Percentiles rank a stretch among this genome's conserved stretches.
These are phyloP conservation scores for Crucibulum laeve DNA, from an alignment of 768 basidiomycete genomes.

Conservation along the genomic window DNA sequence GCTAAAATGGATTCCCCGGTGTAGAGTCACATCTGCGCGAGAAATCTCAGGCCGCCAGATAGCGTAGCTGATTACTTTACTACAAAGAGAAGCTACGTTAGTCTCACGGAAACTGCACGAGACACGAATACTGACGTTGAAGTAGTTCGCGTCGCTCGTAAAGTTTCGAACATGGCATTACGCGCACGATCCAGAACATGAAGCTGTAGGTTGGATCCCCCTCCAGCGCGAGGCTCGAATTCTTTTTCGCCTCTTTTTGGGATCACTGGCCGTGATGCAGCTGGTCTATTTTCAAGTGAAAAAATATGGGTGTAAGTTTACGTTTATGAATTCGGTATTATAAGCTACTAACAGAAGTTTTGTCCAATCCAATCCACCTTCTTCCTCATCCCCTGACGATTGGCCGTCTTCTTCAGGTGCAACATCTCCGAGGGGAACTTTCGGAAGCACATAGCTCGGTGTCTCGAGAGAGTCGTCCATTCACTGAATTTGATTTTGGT, in stretches of 20 bases:
- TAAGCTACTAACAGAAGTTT: conserved; percentile 64
- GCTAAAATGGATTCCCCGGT: conserved; percentile 80
- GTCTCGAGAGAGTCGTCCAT: conserved; percentile 66
- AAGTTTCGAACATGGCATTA: conserved; percentile 81
- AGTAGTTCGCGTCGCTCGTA: conserved; percentile 69
- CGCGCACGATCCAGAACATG: conserved; percentile 79
- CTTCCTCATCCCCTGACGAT: conserved; percentile 62
- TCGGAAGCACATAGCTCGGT: conserved; percentile 26
- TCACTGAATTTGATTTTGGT: too few relatives aligned
- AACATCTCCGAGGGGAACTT: conserved; percentile 17
- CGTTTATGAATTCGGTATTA: neutral
- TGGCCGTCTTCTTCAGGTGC: conserved; percentile 36
- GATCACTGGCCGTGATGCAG: conserved; percentile 61
- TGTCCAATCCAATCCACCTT: conserved; percentile 79
- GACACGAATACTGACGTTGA: conserved; percentile 52
- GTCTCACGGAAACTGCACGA: neutral
- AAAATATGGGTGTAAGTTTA: neutral
- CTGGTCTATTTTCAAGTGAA: conserved; percentile 22
- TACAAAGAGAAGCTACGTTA: conserved; percentile 19
- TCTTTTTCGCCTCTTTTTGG: conserved; percentile 98
- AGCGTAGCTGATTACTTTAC: conserved; percentile 77
- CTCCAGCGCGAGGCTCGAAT: conserved; percentile 73
- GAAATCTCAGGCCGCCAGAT: conserved; percentile 70
- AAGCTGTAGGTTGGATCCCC: conserved; percentile 72
- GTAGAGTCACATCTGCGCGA: conserved; percentile 63